Percentiles rank a stretch among this genome's conserved stretches.
Conservation (phyloP, 2,329 filamentous ascomycete genomes). For the Drechslerella dactyloides region DNA sequence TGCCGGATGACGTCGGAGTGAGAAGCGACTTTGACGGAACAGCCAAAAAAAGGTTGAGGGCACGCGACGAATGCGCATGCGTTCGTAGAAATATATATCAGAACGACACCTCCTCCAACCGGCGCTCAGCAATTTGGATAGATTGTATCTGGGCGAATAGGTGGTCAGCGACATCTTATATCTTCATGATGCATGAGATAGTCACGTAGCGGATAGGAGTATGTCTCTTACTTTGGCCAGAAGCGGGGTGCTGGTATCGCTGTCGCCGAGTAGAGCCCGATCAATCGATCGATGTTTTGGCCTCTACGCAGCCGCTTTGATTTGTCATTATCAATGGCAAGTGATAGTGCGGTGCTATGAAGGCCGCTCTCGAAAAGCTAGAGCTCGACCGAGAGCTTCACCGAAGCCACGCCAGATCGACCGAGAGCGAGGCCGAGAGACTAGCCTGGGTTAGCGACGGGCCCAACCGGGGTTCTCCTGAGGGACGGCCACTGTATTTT, state of each 20-base stretch:
- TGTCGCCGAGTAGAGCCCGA: background rate
- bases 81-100: background rate
- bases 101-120: background rate
- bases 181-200: background rate
- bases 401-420: background rate
- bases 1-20: background rate
- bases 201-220: background rate
- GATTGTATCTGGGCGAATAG: background rate
- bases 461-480: background rate
- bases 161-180: background rate
- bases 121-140: background rate
- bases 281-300: background rate
- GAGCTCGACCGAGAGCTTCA: background rate
- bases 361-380: no score
- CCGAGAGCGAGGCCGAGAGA: slow-evolving; percentile 4
- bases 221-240: no score
- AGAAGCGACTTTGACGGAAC: background rate
- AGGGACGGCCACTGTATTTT: background rate
- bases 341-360: no score
- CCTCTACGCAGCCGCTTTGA: no score
- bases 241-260: no score
- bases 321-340: no score
- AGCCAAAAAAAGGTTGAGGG: background rate
- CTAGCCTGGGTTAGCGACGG: background rate
- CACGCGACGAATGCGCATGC: background rate